Evolutionary conservation across 345 rosid species (phyloP).

Genomic region (Melastoma malabathricum): DNA sequence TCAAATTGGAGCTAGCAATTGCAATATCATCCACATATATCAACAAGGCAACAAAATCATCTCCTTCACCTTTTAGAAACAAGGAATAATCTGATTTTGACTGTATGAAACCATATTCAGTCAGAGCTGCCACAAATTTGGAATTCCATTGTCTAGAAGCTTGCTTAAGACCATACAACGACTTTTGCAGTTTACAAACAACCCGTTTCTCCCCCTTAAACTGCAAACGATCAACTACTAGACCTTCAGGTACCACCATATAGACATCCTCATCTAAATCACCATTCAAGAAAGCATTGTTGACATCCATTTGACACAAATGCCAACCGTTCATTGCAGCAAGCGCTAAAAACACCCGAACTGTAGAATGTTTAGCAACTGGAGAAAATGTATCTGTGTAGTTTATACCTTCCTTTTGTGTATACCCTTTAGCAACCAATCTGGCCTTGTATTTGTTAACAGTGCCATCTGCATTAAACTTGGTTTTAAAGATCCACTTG

Average conservation of each 20-base stretch:
- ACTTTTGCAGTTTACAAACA: no score
- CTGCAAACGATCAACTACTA: no score
- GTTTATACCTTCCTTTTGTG: background rate
- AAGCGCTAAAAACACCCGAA: background rate
- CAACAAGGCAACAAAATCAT: no score
- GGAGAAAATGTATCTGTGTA: background rate
- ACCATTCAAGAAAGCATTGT: background rate
- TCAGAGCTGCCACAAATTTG: no score
- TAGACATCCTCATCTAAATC: background rate
- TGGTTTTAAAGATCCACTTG: constrained; percentile 3
- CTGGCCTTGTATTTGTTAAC: background rate
- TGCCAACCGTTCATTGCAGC: background rate
- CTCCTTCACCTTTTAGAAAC: no score
- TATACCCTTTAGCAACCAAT: background rate
- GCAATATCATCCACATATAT: no score
- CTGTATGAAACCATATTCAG: no score
- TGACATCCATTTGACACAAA: background rate
- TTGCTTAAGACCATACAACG: no score
- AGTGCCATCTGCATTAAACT: background rate
- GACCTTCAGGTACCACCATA: background rate
- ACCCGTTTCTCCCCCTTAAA: no score
- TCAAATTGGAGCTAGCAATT: no score
- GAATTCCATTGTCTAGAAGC: no score
- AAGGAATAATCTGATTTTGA: no score
- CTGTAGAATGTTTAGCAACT: background rate